Evolutionary conservation across 139 green algal species (phyloP), one percentile per base, ranked within the genome.

Genomic region (Trebouxia sp.): DNA sequence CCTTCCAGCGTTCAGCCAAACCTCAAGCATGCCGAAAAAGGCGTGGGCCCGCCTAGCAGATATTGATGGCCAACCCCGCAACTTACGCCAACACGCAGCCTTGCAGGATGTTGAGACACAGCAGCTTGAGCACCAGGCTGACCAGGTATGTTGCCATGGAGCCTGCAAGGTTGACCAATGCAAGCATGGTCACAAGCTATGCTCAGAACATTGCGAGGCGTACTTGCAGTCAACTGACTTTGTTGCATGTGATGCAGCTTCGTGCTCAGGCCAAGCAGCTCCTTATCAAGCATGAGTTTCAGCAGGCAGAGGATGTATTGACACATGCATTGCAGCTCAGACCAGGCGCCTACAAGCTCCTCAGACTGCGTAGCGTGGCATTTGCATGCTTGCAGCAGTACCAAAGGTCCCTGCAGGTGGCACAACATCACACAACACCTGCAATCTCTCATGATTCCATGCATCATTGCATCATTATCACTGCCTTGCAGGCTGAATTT

Each of bases 211-310:
- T n/a, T n/a, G n/a, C n/a, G n/a, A n/a, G n/a, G n/a, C n/a, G n/a
- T n/a, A n/a, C n/a, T n/a, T n/a, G n/a, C n/a, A n/a, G n/a, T n/a
- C n/a, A n/a, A n/a, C n/a, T n/a, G n/a, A n/a, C n/a, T n/a, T n/a
- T n/a, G n/a, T n/a, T n/a, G n/a, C n/a, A n/a, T n/a, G n/a, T n/a
- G n/a, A n/a, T n/a, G n/a, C 41, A 77, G 69, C 69, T 77, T 17
- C 69, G 69, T 8, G 69, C 69, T 58, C 69, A 77, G 55, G 69
- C 69, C 69, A 77, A 77, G 69, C 69, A 77, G n/a, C 37, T 26
- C 42, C 41, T 77, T 38, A 55, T 77, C 3, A 51, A 55, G 42
- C 69, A 77, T 55, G 42, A 77, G 10, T 77, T 77, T 77, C 10
- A 56, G 39, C 26, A 77, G 41, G 69, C 69, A 56, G 42, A 55